phyloP scores from a whole-genome alignment of 2,329 filamentous ascomycete species.

The Hypocrella siamensis region DNA sequence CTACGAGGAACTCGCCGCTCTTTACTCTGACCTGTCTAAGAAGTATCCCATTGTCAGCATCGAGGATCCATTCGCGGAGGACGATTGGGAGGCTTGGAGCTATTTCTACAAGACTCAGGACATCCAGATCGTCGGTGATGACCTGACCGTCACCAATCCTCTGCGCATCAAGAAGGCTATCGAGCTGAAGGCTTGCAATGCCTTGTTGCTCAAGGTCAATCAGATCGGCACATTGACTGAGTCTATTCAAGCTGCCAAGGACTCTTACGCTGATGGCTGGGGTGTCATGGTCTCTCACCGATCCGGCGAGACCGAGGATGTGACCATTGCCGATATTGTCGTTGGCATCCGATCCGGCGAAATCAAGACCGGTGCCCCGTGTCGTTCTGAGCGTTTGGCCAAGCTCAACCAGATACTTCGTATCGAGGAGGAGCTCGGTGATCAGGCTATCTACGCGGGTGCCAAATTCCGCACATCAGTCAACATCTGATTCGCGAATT shows the following conservation, averaged over 20 bases:
- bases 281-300: constrained; percentile 99
- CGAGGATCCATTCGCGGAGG: constrained; percentile 98
- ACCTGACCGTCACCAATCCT: constrained; percentile 98
- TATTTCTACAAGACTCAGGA: constrained; percentile 99
- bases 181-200: constrained; percentile 96
- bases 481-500: constrained; percentile 82
- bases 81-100: constrained; percentile 99
- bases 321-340: constrained; percentile 95
- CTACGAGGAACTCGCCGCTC: constrained; percentile 87
- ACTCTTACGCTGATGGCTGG: constrained; percentile 90
- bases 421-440: constrained; percentile 97
- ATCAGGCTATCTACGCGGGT: constrained; percentile 82
- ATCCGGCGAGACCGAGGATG: constrained; percentile 98
- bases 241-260: constrained; percentile 98
- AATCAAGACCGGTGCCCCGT: constrained; percentile 97
- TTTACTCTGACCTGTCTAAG: constrained; percentile 74
- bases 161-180: constrained; percentile 99
- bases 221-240: constrained; percentile 98
- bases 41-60: constrained; percentile 99
- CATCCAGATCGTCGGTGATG: constrained; percentile 97
- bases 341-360: constrained; percentile 93
- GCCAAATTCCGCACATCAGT: constrained; percentile 82
- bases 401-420: constrained; percentile 99
- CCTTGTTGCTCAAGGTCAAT: constrained; percentile 98
- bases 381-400: constrained; percentile 91